These are phyloP conservation scores for Coemansia sp. DNA, from an alignment of 192 early-diverging fungal genomes.

Conservation along the genomic window DNA sequence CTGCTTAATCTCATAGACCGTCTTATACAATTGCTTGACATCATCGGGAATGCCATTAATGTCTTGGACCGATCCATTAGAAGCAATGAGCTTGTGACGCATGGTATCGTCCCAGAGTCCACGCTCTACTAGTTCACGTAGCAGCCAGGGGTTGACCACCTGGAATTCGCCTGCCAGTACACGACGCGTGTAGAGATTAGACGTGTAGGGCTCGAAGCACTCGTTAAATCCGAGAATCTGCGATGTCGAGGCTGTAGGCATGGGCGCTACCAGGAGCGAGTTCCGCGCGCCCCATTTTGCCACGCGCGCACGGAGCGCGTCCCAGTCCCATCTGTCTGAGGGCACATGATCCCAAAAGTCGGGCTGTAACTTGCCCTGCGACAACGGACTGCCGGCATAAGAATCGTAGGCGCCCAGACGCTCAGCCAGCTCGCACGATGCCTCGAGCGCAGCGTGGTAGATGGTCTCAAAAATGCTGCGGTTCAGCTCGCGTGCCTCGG, in stretches of 20 bases:
- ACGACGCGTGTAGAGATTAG: slow-evolving; percentile 95
- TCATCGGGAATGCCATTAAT: slow-evolving; percentile 77
- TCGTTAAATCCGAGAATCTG: slow-evolving; percentile 99
- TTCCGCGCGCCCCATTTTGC: slow-evolving; percentile 85
- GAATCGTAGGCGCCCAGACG: slow-evolving; percentile 79
- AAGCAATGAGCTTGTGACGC: slow-evolving; percentile 92
- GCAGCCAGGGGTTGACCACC: slow-evolving; percentile 93
- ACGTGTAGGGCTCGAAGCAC: slow-evolving; percentile 91
- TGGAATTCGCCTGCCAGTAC: slow-evolving; percentile 98
- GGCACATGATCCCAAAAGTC: slow-evolving; percentile 89
- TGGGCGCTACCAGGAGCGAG: slow-evolving; percentile 91
- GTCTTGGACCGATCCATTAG: slow-evolving; percentile 84
- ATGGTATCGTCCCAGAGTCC: slow-evolving; percentile 91
- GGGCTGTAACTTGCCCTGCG: slow-evolving; percentile 86
- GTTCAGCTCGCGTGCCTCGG: slow-evolving; percentile 80
- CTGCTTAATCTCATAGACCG: slow-evolving; percentile 93
- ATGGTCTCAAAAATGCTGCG: slow-evolving; percentile 92
- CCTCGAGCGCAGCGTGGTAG: slow-evolving; percentile 90
- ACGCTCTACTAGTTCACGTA: slow-evolving; percentile 92
- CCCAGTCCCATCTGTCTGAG: slow-evolving; percentile 91
- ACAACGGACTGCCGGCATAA: slow-evolving; percentile 85
- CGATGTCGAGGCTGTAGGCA: slow-evolving; percentile 96
- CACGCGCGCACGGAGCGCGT: slow-evolving; percentile 72
- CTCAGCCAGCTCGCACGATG: slow-evolving; percentile 87
- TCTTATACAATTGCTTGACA: slow-evolving; percentile 96